phyloP scores from a whole-genome alignment of 208 protist genomes.

The Novymonas esmeraldas region DNA sequence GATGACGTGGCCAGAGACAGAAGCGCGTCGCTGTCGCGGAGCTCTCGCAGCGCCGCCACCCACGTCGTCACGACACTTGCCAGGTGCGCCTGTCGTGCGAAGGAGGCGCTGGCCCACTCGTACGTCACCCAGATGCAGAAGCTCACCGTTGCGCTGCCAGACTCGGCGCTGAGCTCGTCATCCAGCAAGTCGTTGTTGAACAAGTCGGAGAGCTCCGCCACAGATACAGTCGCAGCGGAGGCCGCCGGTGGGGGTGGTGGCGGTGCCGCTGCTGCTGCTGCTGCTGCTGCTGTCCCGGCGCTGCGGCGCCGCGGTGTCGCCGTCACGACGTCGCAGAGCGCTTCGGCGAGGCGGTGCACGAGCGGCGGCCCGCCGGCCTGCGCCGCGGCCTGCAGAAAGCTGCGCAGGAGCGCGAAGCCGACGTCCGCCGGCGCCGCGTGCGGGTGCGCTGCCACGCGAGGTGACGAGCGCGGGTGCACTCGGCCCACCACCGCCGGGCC shows the following conservation, averaged over 20 bases:
- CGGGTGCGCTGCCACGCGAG: not conserved
- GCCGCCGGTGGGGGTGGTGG: not conserved
- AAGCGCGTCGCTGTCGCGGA: not conserved
- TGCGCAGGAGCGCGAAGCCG: slow-evolving; percentile 17
- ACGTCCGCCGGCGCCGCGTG: slow-evolving; percentile 8
- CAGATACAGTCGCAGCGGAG: not conserved
- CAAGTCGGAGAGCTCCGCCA: slow-evolving; percentile 21
- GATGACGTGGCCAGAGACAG: not conserved
- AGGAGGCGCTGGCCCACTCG: slow-evolving; percentile 70
- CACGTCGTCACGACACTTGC: slow-evolving; percentile 30
- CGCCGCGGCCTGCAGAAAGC: slow-evolving; percentile 9
- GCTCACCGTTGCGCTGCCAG: slow-evolving; percentile 62
- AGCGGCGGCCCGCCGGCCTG: slow-evolving; percentile 3
- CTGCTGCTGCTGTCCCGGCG: not conserved
- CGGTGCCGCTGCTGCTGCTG: not conserved
- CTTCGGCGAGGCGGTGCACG: slow-evolving; percentile 9
- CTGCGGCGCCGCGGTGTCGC: not conserved
- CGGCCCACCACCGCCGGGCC: not conserved
- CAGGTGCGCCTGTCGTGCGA: slow-evolving; percentile 51
- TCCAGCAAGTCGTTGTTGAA: slow-evolving; percentile 28
- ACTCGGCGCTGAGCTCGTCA: slow-evolving; percentile 28
- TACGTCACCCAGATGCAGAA: slow-evolving; percentile 67
- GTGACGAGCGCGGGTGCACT: slow-evolving; percentile 2
- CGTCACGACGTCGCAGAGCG: slow-evolving; percentile 3
- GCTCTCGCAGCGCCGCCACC: slow-evolving; percentile 20